These are phyloP conservation scores for Raphanus raphanistrum DNA, from an alignment of 345 rosid species.

Conservation along the genomic window DNA sequence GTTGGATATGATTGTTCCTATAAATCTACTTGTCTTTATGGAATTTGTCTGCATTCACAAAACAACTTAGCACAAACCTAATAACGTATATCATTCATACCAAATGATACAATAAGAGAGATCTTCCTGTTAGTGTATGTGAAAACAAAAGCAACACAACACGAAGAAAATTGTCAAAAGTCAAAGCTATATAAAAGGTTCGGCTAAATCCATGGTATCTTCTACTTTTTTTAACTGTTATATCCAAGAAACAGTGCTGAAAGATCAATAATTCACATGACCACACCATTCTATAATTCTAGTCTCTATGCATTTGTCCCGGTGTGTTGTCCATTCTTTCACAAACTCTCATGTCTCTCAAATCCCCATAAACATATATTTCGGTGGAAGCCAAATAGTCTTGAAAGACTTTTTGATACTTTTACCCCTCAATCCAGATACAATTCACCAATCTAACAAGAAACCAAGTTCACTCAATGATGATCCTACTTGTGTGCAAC, in stretches of 20 bases:
- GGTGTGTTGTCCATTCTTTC: conserved; percentile 31
- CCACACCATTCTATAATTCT: conserved; percentile 27
- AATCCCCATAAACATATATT: conserved; percentile 28
- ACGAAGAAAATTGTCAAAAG: conserved; percentile 29
- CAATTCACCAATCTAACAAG: conserved; percentile 1
- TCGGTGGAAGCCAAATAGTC: conserved; percentile 1
- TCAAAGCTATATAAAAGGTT: conserved; percentile 19
- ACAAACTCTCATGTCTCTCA: conserved; percentile 38
- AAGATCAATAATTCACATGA: conserved; percentile 36
- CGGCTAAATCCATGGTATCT: conserved; percentile 27
- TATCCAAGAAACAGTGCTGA: conserved; percentile 9
- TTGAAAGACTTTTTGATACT: background rate
- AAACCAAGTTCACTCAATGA: background rate
- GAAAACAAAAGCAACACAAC: conserved; percentile 33
- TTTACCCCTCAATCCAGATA: background rate
- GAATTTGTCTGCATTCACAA: conserved; percentile 43
- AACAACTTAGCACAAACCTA: background rate
- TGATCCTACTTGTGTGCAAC: background rate
- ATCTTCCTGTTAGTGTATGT: background rate
- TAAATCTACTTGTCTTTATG: conserved; percentile 46
- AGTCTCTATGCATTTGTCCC: conserved; percentile 44
- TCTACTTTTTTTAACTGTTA: conserved; percentile 16
- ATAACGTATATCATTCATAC: conserved; percentile 16
- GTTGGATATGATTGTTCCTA: conserved; percentile 13
- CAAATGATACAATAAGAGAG: conserved; percentile 31